Evolutionary conservation across 2,329 filamentous ascomycete genomes (phyloP).

Genomic region (Cryphonectria naterciae): DNA sequence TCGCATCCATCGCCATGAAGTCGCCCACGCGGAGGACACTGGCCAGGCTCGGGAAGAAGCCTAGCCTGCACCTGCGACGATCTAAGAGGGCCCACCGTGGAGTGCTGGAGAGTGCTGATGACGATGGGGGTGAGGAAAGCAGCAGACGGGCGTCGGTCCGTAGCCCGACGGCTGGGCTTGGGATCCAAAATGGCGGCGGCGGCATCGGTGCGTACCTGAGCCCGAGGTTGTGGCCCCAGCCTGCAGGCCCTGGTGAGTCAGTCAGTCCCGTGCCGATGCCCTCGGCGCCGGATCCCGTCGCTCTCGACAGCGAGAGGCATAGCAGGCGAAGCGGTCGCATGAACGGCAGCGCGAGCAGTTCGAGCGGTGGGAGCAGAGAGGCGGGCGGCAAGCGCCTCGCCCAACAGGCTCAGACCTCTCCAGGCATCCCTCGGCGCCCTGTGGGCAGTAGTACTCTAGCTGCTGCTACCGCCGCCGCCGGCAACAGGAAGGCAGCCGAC

Average conservation of each 20-base stretch:
- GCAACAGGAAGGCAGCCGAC: neutral
- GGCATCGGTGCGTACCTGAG: conserved; percentile 18
- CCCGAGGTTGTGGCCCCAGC: conserved; percentile 21
- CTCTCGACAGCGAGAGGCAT: conserved; percentile 24
- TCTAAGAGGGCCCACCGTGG: conserved; percentile 18
- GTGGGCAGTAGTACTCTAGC: neutral
- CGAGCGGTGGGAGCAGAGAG: conserved; percentile 11
- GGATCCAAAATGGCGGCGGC: neutral
- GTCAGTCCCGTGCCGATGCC: conserved; percentile 7
- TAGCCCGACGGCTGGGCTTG: neutral
- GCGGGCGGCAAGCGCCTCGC: neutral
- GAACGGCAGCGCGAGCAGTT: conserved; percentile 14
- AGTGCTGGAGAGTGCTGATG: conserved; percentile 18
- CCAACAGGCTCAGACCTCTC: neutral
- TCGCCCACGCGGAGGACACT: conserved; percentile 23
- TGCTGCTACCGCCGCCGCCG: neutral
- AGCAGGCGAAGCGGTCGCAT: conserved; percentile 16
- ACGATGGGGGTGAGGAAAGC: neutral
- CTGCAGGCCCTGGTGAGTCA: neutral
- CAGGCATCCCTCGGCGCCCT: conserved; percentile 4
- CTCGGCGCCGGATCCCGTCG: neutral
- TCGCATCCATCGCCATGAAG: conserved; percentile 22
- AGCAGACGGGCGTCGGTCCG: neutral
- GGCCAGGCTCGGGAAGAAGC: conserved; percentile 18
- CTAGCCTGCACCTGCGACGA: conserved; percentile 17